Evolutionary conservation across 176 grass and related monocot species (phyloP).

Genomic region (Oryza coarctata): DNA sequence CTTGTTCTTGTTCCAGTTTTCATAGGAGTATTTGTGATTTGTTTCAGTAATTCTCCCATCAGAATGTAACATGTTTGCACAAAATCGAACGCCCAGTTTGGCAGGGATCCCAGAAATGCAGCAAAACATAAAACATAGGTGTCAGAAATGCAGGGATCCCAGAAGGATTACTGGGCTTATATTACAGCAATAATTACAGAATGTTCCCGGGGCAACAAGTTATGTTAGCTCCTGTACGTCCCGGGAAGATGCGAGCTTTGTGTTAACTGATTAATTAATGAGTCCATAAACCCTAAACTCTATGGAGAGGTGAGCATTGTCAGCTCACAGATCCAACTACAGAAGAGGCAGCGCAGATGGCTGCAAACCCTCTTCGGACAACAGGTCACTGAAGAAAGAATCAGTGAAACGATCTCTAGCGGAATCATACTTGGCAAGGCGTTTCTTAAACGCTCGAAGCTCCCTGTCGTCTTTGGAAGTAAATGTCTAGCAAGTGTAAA

Average conservation of each 20-base stretch:
- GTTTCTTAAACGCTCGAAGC: slow-evolving; percentile 79
- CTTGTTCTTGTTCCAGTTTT: neutral
- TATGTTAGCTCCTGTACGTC: no score
- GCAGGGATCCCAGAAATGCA: no score
- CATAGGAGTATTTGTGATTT: neutral
- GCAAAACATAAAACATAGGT: neutral
- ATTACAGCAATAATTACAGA: neutral
- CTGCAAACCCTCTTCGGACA: slow-evolving; percentile 15
- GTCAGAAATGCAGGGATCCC: neutral
- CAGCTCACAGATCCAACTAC: neutral
- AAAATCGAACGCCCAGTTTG: neutral
- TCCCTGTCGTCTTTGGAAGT: slow-evolving; percentile 61
- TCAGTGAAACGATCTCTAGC: slow-evolving; percentile 64
- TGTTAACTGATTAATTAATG: neutral
- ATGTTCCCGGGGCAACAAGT: neutral
- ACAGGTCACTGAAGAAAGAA: slow-evolving; percentile 59
- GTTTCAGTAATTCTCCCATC: neutral
- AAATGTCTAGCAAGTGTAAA: slow-evolving; percentile 42
- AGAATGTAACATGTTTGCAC: neutral
- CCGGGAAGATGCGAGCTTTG: no score
- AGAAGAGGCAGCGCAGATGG: neutral
- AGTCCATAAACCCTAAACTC: neutral
- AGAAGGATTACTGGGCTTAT: neutral
- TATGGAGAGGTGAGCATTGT: neutral
- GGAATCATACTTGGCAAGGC: slow-evolving; percentile 49